These are phyloP conservation scores for Pseudophaeomoniella oleicola DNA, from an alignment of 2,329 filamentous ascomycete genomes.

Conservation along the genomic window DNA sequence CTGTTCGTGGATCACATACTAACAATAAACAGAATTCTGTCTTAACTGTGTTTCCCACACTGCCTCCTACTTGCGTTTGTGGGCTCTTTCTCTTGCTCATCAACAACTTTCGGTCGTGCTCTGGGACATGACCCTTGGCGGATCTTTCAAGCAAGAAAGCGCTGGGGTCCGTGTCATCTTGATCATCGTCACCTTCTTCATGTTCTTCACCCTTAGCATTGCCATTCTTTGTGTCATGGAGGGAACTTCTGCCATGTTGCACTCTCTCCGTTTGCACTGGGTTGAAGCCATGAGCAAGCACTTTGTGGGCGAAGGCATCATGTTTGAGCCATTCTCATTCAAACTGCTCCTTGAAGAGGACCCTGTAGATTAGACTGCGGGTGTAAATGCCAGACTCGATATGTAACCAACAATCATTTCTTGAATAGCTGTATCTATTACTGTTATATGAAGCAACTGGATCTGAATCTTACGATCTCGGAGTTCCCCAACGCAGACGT, in stretches of 20 bases:
- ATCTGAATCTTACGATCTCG: too few relatives aligned
- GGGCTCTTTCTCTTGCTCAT: constrained; percentile 92
- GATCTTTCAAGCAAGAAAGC: constrained; percentile 49
- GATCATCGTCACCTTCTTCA: constrained; percentile 66
- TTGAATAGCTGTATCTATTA: not conserved
- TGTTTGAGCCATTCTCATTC: constrained; percentile 85
- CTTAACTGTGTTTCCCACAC: constrained; percentile 98
- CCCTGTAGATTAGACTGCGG: constrained; percentile 29
- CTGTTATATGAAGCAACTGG: too few relatives aligned
- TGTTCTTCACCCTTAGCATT: constrained; percentile 80
- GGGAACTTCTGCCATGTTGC: constrained; percentile 89
- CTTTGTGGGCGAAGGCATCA: constrained; percentile 77
- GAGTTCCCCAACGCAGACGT: too few relatives aligned
- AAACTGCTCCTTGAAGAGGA: constrained; percentile 73
- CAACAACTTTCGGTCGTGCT: constrained; percentile 93
- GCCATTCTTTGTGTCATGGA: constrained; percentile 85
- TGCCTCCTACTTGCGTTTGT: constrained; percentile 93
- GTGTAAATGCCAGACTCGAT: too few relatives aligned
- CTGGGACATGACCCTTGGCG: constrained; percentile 87
- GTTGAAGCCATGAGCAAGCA: constrained; percentile 97
- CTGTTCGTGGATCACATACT: constrained; percentile 11
- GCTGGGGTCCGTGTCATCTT: constrained; percentile 61
- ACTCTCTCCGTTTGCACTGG: constrained; percentile 84
- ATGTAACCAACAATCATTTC: not conserved
- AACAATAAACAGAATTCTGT: constrained; percentile 59